phyloP scores from a whole-genome alignment of 2,329 filamentous ascomycete species.

The Cordyceps pruinosa region DNA sequence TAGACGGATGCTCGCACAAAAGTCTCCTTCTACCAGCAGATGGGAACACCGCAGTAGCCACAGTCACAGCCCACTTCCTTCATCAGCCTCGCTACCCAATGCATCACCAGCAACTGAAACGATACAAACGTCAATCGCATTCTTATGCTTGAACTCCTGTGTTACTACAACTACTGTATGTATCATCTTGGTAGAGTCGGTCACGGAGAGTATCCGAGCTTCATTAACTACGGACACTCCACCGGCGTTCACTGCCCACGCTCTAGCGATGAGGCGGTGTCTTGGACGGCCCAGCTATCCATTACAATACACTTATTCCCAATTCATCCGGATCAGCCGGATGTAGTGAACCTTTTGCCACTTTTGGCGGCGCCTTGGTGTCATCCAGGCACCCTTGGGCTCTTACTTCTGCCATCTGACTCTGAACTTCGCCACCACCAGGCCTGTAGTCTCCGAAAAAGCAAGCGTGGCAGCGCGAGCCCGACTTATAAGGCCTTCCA shows the following conservation, averaged over 20 bases:
- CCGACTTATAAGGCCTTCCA: neutral
- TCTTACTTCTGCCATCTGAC: neutral
- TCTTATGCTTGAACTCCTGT: too few species aligned
- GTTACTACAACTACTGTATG: neutral
- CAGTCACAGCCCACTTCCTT: neutral
- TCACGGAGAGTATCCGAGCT: neutral
- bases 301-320: neutral
- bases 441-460: neutral
- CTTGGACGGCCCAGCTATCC: neutral
- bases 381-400: neutral
- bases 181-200: neutral
- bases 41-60: neutral
- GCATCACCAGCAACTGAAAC: neutral
- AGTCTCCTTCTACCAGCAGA: neutral
- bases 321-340: neutral
- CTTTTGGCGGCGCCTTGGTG: neutral
- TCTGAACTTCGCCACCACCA: neutral
- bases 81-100: neutral
- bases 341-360: constrained; percentile 2
- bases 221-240: neutral
- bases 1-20: neutral
- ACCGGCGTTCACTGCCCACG: neutral
- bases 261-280: neutral
- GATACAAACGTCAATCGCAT: too few species aligned
- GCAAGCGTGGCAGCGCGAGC: neutral